A percentile compares a stretch with the other conserved stretches of the same genome.
These are phyloP conservation scores for Simplicillium sp. DNA, from an alignment of 2,329 filamentous ascomycete species.

Conservation along the genomic window DNA sequence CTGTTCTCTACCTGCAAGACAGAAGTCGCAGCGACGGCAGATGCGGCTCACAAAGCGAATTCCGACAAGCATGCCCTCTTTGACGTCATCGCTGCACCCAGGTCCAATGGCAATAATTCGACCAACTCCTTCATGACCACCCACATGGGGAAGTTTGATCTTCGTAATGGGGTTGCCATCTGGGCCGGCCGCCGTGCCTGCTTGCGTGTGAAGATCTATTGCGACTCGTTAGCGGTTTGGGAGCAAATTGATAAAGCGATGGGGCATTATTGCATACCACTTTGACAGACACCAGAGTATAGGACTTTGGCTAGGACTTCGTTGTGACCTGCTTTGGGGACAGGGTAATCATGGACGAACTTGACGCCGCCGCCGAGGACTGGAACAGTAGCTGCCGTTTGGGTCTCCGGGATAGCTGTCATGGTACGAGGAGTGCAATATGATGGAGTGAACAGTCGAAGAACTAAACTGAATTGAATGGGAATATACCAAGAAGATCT, in stretches of 20 bases:
- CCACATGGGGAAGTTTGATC: constrained; percentile 9
- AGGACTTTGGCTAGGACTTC: constrained; percentile 11
- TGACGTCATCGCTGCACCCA: constrained; percentile 7
- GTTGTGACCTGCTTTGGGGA: constrained; percentile 9
- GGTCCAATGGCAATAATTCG: constrained; percentile 8
- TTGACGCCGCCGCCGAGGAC: constrained; percentile 8
- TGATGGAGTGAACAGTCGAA: too few species aligned
- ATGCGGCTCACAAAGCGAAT: constrained; percentile 7
- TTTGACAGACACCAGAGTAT: constrained; percentile 10
- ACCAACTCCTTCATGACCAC: constrained; percentile 9
- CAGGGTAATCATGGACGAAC: constrained; percentile 10
- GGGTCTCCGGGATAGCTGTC: constrained; percentile 7
- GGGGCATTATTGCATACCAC: constrained; percentile 5
- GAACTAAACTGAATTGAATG: too few species aligned
- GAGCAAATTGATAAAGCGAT: background rate
- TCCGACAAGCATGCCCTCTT: constrained; percentile 7
- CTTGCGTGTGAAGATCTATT: constrained; percentile 9
- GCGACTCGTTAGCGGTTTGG: background rate
- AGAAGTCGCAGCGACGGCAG: constrained; percentile 8
- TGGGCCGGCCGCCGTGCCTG: constrained; percentile 4
- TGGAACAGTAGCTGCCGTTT: constrained; percentile 10
- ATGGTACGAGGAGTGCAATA: background rate
- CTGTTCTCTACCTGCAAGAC: constrained; percentile 9
- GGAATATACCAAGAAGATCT: too few species aligned
- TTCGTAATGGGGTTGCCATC: constrained; percentile 7